Evolutionary conservation across 305 asterid species (phyloP), one percentile per base, ranked within the genome.

Genomic region (Solanum hybrid): DNA sequence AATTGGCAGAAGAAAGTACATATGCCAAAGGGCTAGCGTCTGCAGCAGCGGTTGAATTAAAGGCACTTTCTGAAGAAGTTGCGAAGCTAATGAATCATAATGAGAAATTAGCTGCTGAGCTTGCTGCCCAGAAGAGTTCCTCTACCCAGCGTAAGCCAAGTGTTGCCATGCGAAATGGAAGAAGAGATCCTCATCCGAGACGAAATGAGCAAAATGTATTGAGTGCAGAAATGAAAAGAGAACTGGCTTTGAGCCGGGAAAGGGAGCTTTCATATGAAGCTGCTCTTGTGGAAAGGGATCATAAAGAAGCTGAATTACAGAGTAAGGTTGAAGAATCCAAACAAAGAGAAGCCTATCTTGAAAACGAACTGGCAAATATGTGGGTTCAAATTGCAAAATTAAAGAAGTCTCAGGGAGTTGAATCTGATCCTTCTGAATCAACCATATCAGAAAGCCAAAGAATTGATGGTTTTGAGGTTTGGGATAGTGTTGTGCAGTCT

Each of bases 11-110:
- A 89, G 99, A 98, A 79, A 95, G 99, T 93, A 93, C 97, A 29
- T 98, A 98, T 37, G 99, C 99, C 89, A 97, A 98, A 93, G 99
- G 98, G 87, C 93, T 98, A 90, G 99, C 99, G 79, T 98, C 99
- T 70, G 99, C 99, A 70, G 99, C 99, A 89, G 99, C 99, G 7
- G 99, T 98, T 33, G 99, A 98, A 92, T 86, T 98, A 85, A 98
- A 98, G 91, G 98, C 99, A 68, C 94, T 98, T 24, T 97, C 99
- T 4, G 99, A 98, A 93, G 99, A 98, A 92, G 99, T 97, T 81
- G 93, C 99, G 24, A 98, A 98, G 93, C 96, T 98, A 89, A 97
- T 98, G 99, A 96, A 95, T 96, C 96, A 95, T 36, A 98, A 97
- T 15, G 98, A 94, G 87, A 94, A 91, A 91, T 93, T 98, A 90